A percentile compares a stretch with the other conserved stretches of the same genome.
Evolutionary conservation across 2,329 filamentous ascomycete species (phyloP).

Genomic region (Cladosporium sp.): DNA sequence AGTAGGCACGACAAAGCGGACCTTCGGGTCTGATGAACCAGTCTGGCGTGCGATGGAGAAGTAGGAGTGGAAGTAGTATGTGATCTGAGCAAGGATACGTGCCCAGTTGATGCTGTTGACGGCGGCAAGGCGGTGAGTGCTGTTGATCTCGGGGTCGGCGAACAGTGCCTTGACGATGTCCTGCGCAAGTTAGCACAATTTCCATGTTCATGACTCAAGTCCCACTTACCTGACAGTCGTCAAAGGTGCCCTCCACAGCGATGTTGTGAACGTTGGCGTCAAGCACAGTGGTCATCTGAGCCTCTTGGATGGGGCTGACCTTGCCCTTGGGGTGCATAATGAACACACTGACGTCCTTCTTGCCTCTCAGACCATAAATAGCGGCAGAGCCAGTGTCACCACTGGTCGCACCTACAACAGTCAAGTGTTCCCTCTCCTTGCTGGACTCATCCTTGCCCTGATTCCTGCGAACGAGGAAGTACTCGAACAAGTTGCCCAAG

Average conservation of each 20-base stretch:
- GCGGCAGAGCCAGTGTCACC: slow-evolving; percentile 92
- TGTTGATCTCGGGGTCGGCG: slow-evolving; percentile 80
- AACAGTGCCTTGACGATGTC: slow-evolving; percentile 95
- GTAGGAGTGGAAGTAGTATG: slow-evolving; percentile 96
- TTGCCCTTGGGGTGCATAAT: slow-evolving; percentile 92
- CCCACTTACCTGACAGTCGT: slow-evolving; percentile 79
- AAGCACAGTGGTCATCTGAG: slow-evolving; percentile 93
- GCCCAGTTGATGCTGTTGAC: slow-evolving; percentile 98
- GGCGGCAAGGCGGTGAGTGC: slow-evolving; percentile 79
- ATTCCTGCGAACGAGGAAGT: slow-evolving; percentile 77
- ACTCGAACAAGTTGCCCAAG: slow-evolving; percentile 93
- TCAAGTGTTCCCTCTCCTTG: slow-evolving; percentile 73
- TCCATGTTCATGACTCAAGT: not conserved
- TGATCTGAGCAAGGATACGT: slow-evolving; percentile 92
- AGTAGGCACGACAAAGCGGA: slow-evolving; percentile 87
- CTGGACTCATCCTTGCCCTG: slow-evolving; percentile 61
- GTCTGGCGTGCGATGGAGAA: slow-evolving; percentile 70
- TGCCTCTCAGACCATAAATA: slow-evolving; percentile 90
- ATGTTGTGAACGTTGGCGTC: slow-evolving; percentile 93
- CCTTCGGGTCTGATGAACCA: slow-evolving; percentile 65
- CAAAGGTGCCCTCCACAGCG: slow-evolving; percentile 86
- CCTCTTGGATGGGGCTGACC: slow-evolving; percentile 88
- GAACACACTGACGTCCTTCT: slow-evolving; percentile 96
- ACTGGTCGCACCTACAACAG: slow-evolving; percentile 82
- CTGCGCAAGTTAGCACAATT: slow-evolving; percentile 40